phyloP scores from a whole-genome alignment of 2,329 filamentous ascomycete species.

The Beauveria caledonica region DNA sequence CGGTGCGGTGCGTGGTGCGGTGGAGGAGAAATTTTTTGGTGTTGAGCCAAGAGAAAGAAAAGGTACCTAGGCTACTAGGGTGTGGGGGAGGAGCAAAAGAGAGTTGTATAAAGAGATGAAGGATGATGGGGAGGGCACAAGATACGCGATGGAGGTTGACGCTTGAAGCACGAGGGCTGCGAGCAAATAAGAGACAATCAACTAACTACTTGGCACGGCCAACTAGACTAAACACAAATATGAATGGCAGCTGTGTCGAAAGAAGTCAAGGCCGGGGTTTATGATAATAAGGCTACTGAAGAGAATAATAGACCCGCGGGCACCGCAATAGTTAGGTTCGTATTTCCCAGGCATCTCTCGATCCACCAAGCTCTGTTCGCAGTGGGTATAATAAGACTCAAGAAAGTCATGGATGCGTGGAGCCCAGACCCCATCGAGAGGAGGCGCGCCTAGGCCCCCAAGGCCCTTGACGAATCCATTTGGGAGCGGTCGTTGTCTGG shows the following conservation, averaged over 20 bases:
- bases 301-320: no score
- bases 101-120: not conserved
- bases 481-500: not conserved
- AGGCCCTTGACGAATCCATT: not conserved
- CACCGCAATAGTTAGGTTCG: no score
- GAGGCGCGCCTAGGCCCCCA: not conserved
- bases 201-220: not conserved
- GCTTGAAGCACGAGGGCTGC: not conserved
- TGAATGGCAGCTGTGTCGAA: not conserved
- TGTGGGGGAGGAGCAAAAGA: conserved; percentile 2
- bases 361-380: not conserved
- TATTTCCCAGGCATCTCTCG: not conserved
- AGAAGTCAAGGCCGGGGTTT: no score
- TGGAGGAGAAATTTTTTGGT: not conserved
- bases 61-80: not conserved
- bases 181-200: not conserved
- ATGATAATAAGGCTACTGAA: no score
- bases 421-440: not conserved
- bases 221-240: not conserved
- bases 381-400: not conserved
- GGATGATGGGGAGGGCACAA: not conserved
- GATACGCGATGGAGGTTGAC: not conserved
- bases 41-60: no score
- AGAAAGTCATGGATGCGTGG: not conserved
- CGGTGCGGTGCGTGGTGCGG: not conserved